Conservation (phyloP, 2,329 filamentous ascomycete species). For the Colletotrichum chrysophilum region DNA sequence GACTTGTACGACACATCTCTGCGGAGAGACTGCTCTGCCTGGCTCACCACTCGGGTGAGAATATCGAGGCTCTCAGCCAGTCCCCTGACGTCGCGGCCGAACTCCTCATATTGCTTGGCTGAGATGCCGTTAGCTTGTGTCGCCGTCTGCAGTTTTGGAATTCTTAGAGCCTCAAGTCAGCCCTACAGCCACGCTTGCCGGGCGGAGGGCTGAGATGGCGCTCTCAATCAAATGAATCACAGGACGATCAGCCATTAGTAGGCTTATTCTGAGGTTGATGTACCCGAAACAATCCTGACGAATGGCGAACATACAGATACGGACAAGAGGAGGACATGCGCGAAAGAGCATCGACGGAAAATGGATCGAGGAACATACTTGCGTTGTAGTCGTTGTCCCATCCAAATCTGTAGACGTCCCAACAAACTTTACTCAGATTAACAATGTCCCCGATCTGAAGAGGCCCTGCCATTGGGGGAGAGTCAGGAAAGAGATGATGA, state of each 20-base stretch:
- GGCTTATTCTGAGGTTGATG: neutral
- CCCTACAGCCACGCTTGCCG: neutral
- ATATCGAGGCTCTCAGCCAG: constrained; percentile 35
- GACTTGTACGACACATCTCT: constrained; percentile 23
- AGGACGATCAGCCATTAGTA: neutral
- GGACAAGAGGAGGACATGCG: neutral
- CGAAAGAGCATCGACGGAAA: neutral
- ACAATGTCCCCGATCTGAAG: constrained; percentile 35
- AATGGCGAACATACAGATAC: neutral
- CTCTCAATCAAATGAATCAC: neutral
- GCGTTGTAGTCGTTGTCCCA: constrained; percentile 37
- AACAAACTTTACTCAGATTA: constrained; percentile 34
- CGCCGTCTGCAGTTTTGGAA: neutral
- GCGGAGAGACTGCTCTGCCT: constrained; percentile 31
- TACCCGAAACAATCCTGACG: neutral
- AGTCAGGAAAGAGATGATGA: neutral
- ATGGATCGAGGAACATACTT: constrained; percentile 23
- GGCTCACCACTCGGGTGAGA: constrained; percentile 31
- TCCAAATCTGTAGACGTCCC: constrained; percentile 35
- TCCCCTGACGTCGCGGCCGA: constrained; percentile 33
- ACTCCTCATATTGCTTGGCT: constrained; percentile 37
- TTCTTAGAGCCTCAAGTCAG: neutral
- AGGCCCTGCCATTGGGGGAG: constrained; percentile 11
- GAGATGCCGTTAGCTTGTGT: neutral
- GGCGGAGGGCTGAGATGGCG: neutral